phyloP scores from a whole-genome alignment of 352 stramenopile species.

The Phytopythium mirpurense region DNA sequence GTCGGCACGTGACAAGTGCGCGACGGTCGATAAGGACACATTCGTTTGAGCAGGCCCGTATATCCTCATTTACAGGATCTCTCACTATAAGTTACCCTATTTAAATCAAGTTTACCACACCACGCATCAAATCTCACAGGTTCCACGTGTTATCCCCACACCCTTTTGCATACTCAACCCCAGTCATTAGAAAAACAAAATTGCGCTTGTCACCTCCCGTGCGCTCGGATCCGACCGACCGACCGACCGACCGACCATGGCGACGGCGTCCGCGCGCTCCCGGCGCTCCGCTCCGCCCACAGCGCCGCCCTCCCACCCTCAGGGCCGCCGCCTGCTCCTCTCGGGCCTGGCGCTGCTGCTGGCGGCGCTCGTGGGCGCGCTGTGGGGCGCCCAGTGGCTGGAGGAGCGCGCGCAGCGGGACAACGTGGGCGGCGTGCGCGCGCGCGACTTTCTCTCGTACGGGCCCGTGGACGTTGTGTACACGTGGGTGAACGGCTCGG shows the following conservation, averaged over 20 bases:
- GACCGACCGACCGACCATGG: too few species aligned
- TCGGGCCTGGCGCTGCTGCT: too few species aligned
- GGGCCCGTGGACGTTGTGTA: conserved; percentile 94
- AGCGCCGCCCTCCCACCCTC: background rate
- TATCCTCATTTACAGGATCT: background rate
- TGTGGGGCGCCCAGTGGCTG: background rate
- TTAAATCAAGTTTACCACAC: background rate
- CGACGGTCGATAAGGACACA: background rate
- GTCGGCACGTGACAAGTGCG: too few species aligned
- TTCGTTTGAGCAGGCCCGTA: background rate
- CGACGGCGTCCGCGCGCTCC: conserved; percentile 7
- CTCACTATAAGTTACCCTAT: background rate
- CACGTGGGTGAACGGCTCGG: conserved; percentile 95
- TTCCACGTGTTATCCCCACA: background rate
- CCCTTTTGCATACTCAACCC: background rate
- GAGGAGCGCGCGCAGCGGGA: background rate
- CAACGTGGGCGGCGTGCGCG: conserved; percentile 68
- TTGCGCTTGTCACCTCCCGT: too few species aligned
- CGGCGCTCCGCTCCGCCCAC: background rate
- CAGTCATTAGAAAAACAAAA: background rate
- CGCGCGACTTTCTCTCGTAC: conserved; percentile 57
- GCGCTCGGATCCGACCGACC: too few species aligned
- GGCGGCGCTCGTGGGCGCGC: background rate
- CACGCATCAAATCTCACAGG: background rate
- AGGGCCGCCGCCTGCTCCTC: background rate